Evolutionary conservation across 148 eudicot genomes (phyloP).

Genomic region (Persicaria maculosa): DNA sequence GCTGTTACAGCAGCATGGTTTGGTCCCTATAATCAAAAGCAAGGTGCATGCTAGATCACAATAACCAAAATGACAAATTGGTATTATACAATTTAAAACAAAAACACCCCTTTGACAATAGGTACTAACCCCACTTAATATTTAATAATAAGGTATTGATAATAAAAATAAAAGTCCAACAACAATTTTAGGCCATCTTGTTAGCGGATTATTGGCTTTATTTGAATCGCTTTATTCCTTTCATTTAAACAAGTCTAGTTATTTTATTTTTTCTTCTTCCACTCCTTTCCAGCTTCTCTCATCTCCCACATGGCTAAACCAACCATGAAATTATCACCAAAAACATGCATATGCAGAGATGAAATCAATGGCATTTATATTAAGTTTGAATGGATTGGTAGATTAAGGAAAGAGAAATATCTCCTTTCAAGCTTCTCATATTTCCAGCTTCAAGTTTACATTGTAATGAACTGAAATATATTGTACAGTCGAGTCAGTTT

Average conservation of each 20-base stretch:
- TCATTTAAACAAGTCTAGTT: neutral
- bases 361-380: neutral
- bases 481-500: neutral
- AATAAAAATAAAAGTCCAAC: neutral
- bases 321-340: neutral
- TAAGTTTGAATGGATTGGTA: no score
- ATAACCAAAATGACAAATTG: neutral
- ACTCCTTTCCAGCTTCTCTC: neutral
- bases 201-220: neutral
- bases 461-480: neutral
- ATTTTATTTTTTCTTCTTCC: neutral
- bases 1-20: constrained; percentile 99
- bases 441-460: neutral
- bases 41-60: constrained; percentile 10
- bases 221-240: no score
- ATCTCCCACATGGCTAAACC: neutral
- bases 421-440: no score
- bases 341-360: neutral
- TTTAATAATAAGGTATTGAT: no score
- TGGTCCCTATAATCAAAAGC: constrained; percentile 88
- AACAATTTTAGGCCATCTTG: neutral
- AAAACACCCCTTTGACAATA: no score
- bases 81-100: neutral
- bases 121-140: no score
- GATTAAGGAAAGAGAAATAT: no score